Base-by-base conservation (phyloP, 352 stramenopile genomes). In the Phytophthora pinifolia region DNA sequence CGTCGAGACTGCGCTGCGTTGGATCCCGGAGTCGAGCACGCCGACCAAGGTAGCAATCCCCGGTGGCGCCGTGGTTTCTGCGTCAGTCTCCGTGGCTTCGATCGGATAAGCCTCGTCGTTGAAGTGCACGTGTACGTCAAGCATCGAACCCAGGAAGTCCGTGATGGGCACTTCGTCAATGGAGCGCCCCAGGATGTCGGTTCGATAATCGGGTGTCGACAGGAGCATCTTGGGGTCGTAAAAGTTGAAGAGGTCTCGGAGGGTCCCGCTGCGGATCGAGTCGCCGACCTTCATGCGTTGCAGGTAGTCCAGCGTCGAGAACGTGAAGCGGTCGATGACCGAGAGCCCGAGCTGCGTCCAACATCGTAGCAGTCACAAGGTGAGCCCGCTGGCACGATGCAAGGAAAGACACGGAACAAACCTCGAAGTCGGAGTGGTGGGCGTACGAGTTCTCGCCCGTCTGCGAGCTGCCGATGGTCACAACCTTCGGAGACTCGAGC, bases 381-480 rank as follows among this genome's bases (percentile, higher is more conserved):
- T 25, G 4, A 25, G 20, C 22, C 22, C 4, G 22, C 22, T 25
- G 25, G 22, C 14, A 29, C 32, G 14, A 27, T 34, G 9, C 13
- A 29, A 3, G 7, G 25, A 29, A 29, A 29, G 25, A 29, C 25
- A 29, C 8, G 25, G 35, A 17, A 55, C 50, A 48, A 55, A 92
- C 83, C 61, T 94, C 83, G 22, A 69, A 74, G 51, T 95, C 86
- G 2, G 79, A 88, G 49, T 95, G 86, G 45, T 98, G 94, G 2
- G 96, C 92, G 68, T 98, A 99, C 8, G 94, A 98, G 72, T 97
- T 98, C 63, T 99, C 87, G 31, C 81, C 83, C 14, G 84, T 86
- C 45, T 96, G 62, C 17, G 88, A 97, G 49, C 89, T 98, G 44
- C 92, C 94, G 43, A 98, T 92, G 8, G 89, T 94, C 42, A 97